phyloP scores from a whole-genome alignment of 129 eudicot genomes.

The Tanacetum coccineum region DNA sequence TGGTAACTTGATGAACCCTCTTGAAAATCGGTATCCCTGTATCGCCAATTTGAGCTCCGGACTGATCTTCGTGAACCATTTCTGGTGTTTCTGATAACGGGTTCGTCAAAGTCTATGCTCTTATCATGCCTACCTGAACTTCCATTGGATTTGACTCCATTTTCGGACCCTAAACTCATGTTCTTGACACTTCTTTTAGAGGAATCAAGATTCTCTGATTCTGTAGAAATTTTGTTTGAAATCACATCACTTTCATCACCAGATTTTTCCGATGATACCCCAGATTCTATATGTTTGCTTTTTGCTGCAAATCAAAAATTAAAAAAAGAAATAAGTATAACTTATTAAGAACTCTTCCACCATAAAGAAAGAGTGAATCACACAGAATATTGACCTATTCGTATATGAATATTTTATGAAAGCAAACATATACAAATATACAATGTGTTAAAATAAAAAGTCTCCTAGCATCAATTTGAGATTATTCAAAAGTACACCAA shows the following conservation, averaged over 20 bases:
- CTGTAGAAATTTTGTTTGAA: conserved; percentile 36
- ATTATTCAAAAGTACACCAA: conserved; percentile 24
- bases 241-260: conserved; percentile 52
- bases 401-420: conserved; percentile 7
- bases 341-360: conserved; percentile 23
- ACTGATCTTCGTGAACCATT: conserved; percentile 39
- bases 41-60: conserved; percentile 33
- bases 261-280: conserved; percentile 44
- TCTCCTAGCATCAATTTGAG: not conserved
- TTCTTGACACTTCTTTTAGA: conserved; percentile 40
- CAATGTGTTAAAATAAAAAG: not conserved
- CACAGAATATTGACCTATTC: conserved; percentile 21
- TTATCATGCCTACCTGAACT: conserved; percentile 38
- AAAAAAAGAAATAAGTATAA: conserved; percentile 7
- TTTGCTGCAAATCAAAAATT: conserved; percentile 46
- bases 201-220: conserved; percentile 36
- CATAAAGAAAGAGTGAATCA: conserved; percentile 18
- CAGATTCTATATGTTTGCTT: conserved; percentile 45
- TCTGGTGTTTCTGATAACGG: conserved; percentile 24
- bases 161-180: conserved; percentile 44
- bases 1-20: conserved; percentile 48
- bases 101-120: conserved; percentile 37
- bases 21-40: conserved; percentile 34
- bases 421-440: conserved; percentile 2
- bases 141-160: conserved; percentile 40